A percentile compares a stretch with the other conserved stretches of the same genome.
phyloP scores from a whole-genome alignment of 495 filamentous ascomycete species.

The Penicillium crystallinum region DNA sequence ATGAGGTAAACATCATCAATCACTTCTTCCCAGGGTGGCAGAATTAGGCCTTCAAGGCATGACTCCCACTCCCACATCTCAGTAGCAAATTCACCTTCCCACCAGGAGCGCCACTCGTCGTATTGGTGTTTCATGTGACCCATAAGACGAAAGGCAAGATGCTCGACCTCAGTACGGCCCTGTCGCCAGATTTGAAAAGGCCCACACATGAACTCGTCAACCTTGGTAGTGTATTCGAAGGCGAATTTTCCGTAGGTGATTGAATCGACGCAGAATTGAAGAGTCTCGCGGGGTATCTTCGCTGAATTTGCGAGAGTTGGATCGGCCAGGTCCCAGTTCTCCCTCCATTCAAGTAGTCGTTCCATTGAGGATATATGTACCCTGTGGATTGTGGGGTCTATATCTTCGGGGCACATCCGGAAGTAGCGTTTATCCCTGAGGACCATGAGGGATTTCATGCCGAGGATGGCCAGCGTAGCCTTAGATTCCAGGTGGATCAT shows the following conservation, averaged over 20 bases:
- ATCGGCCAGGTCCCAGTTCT: constrained; percentile 5
- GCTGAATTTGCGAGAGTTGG: constrained; percentile 13
- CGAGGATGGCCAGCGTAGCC: constrained; percentile 4
- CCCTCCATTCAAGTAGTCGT: constrained; percentile 18
- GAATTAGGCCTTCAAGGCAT: constrained; percentile 1
- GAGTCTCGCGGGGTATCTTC: constrained; percentile 14
- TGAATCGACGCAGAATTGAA: constrained; percentile 12
- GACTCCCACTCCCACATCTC: constrained; percentile 26
- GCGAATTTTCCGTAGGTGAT: constrained; percentile 13
- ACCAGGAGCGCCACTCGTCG: constrained; percentile 22
- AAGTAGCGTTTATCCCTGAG: constrained; percentile 9
- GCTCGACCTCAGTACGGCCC: neutral
- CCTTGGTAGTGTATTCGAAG: neutral
- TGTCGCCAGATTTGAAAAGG: constrained; percentile 7
- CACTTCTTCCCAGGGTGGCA: constrained; percentile 25
- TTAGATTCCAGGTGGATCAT: neutral
- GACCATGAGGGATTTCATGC: constrained; percentile 7
- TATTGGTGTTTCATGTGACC: constrained; percentile 3
- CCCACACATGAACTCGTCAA: constrained; percentile 7
- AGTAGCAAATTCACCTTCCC: constrained; percentile 10
- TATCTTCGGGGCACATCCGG: constrained; percentile 11
- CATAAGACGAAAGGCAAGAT: constrained; percentile 5
- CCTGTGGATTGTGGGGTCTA: neutral
- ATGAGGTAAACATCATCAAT: constrained; percentile 19
- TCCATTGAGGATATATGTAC: constrained; percentile 16